phyloP scores from a whole-genome alignment of 805 yeast species.

The Schizosaccharomyces octosporus region DNA sequence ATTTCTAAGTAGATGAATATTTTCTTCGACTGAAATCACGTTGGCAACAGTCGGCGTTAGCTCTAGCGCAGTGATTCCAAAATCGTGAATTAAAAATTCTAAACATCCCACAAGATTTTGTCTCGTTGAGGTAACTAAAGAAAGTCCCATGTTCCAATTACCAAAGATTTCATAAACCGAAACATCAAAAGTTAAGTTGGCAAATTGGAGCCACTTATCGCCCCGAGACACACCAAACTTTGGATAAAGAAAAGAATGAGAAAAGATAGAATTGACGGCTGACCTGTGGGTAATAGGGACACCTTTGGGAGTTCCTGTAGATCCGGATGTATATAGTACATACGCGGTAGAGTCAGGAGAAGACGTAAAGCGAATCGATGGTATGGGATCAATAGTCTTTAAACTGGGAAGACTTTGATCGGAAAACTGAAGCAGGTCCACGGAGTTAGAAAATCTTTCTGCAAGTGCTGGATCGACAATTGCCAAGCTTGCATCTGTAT shows the following conservation, averaged over 20 bases:
- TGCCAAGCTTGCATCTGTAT: conserved; percentile 6
- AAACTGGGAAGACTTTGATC: not conserved
- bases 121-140: conserved; percentile 8
- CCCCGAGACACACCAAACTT: not conserved
- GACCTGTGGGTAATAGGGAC: conserved; percentile 15
- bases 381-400: not conserved
- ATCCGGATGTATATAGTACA: conserved; percentile 28
- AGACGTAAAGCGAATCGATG: not conserved
- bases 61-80: conserved; percentile 7
- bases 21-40: conserved; percentile 4
- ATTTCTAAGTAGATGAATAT: not conserved
- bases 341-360: conserved; percentile 15
- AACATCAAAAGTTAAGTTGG: conserved; percentile 10
- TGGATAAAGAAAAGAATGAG: conserved; percentile 6
- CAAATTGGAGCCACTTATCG: conserved; percentile 9
- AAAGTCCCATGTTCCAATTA: conserved; percentile 7
- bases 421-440: not conserved
- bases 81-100: conserved; percentile 4
- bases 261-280: conserved; percentile 7
- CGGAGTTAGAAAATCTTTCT: not conserved
- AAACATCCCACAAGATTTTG: conserved; percentile 6
- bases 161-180: conserved; percentile 10
- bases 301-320: conserved; percentile 31
- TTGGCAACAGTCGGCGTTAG: conserved; percentile 11
- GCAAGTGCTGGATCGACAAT: conserved; percentile 1